These are phyloP conservation scores for Curvularia verruculosa DNA, from an alignment of 2,329 filamentous ascomycete species.

Conservation along the genomic window DNA sequence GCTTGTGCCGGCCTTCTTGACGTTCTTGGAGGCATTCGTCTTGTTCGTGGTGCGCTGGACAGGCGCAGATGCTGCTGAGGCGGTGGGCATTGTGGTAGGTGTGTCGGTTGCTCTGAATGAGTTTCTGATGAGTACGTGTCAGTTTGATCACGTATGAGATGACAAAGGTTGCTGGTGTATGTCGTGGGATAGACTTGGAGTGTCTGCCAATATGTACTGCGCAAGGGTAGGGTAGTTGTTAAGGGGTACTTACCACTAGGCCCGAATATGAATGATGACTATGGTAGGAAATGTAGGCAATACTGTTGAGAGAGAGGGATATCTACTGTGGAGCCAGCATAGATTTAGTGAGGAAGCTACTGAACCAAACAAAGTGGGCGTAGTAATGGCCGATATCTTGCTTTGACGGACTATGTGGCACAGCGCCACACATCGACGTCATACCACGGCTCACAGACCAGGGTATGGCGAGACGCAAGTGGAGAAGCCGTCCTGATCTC, in stretches of 20 bases:
- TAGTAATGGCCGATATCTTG: slow-evolving; percentile 30
- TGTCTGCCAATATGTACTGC: not conserved
- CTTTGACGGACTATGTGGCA: slow-evolving; percentile 24
- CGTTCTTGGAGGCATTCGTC: slow-evolving; percentile 36
- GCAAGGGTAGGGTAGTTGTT: slow-evolving; percentile 9
- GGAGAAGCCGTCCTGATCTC: slow-evolving; percentile 34
- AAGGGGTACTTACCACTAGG: slow-evolving; percentile 22
- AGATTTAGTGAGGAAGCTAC: slow-evolving; percentile 12
- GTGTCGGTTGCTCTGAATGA: not conserved
- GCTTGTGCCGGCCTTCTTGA: slow-evolving; percentile 34
- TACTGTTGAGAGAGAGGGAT: not conserved
- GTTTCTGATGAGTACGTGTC: slow-evolving; percentile 7
- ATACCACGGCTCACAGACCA: slow-evolving; percentile 32
- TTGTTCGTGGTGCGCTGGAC: slow-evolving; percentile 41
- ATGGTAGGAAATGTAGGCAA: slow-evolving; percentile 1
- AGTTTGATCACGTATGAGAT: not conserved
- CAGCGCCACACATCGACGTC: slow-evolving; percentile 45
- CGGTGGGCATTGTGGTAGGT: slow-evolving; percentile 39
- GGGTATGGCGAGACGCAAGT: slow-evolving; percentile 28
- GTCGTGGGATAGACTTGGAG: slow-evolving; percentile 21
- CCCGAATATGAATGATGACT: not conserved
- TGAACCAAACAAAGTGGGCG: slow-evolving; percentile 21
- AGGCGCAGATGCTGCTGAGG: slow-evolving; percentile 44
- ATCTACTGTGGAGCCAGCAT: slow-evolving; percentile 9
- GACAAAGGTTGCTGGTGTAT: slow-evolving; percentile 27